A percentile compares a stretch with the other conserved stretches of the same genome.
phyloP scores from a whole-genome alignment of 306 rosid genomes.

The cucumber (Cucumis sativus) region DNA sequence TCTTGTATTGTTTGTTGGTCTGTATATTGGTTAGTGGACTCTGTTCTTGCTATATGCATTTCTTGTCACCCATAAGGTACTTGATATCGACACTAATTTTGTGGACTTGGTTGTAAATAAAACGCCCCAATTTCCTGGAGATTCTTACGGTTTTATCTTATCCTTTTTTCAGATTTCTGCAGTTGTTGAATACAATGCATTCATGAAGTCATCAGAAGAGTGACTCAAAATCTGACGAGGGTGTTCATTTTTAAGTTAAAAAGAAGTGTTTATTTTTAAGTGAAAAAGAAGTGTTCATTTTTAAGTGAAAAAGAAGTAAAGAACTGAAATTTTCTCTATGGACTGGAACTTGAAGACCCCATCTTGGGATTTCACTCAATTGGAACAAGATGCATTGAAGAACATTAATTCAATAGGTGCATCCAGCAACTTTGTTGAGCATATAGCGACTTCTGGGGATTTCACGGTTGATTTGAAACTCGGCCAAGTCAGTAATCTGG shows the following conservation, averaged over 20 bases:
- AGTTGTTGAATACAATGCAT: background rate
- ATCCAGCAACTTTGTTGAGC: conserved; percentile 42
- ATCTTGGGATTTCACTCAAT: conserved; percentile 67
- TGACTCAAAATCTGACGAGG: background rate
- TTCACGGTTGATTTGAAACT: conserved; percentile 91
- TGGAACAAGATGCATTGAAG: conserved; percentile 39
- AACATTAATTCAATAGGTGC: conserved; percentile 41
- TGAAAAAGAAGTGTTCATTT: background rate
- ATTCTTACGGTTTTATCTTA: background rate
- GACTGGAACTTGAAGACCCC: conserved; percentile 83
- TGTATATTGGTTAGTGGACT: background rate
- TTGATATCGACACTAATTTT: background rate
- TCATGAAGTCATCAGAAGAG: background rate
- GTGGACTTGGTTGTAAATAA: background rate
- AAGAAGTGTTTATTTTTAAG: background rate
- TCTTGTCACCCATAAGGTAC: background rate
- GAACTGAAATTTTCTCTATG: conserved; percentile 34
- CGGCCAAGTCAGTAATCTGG: conserved; percentile 51
- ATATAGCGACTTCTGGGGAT: conserved; percentile 29
- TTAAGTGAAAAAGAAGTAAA: background rate
- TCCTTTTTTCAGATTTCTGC: background rate
- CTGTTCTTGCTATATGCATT: background rate
- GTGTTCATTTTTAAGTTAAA: background rate
- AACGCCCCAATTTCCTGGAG: background rate
- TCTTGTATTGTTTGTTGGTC: background rate